These are phyloP conservation scores for Thymus mandschuricus DNA, from an alignment of 257 asterid genomes.

Conservation along the genomic window DNA sequence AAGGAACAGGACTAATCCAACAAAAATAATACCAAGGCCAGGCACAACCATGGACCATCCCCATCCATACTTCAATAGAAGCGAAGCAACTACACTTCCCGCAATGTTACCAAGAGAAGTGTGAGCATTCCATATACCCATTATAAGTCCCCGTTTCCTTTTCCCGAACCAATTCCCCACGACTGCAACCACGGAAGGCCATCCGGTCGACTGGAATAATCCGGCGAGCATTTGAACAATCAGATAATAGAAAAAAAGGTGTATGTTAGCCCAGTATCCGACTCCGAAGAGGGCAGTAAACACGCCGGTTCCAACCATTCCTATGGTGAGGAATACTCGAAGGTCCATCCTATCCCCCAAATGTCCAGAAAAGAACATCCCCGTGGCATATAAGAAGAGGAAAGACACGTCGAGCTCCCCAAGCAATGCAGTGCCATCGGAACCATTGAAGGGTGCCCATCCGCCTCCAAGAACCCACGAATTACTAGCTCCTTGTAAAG, in stretches of 20 bases:
- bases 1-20: constrained; percentile 69
- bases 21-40: constrained; percentile 61
- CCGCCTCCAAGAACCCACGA: constrained; percentile 62
- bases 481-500: constrained; percentile 29
- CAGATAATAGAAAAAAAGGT: constrained; percentile 70
- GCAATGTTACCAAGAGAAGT: constrained; percentile 93
- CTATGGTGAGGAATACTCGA: constrained; percentile 72
- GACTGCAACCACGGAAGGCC: constrained; percentile 99
- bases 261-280: constrained; percentile 85
- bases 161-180: constrained; percentile 99
- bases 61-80: constrained; percentile 85
- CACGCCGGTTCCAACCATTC: constrained; percentile 97
- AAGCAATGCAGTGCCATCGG: constrained; percentile 76
- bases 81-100: constrained; percentile 83
- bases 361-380: constrained; percentile 94
- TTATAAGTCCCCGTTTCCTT: constrained; percentile 90
- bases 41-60: constrained; percentile 97
- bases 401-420: constrained; percentile 95
- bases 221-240: constrained; percentile 92
- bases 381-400: constrained; percentile 81
- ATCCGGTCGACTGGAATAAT: constrained; percentile 92
- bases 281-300: constrained; percentile 87
- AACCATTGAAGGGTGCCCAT: constrained; percentile 86
- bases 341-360: constrained; percentile 90
- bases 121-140: constrained; percentile 99